Conservation (phyloP, 805 yeast species). For the Cyberlindnera bimundalis region DNA sequence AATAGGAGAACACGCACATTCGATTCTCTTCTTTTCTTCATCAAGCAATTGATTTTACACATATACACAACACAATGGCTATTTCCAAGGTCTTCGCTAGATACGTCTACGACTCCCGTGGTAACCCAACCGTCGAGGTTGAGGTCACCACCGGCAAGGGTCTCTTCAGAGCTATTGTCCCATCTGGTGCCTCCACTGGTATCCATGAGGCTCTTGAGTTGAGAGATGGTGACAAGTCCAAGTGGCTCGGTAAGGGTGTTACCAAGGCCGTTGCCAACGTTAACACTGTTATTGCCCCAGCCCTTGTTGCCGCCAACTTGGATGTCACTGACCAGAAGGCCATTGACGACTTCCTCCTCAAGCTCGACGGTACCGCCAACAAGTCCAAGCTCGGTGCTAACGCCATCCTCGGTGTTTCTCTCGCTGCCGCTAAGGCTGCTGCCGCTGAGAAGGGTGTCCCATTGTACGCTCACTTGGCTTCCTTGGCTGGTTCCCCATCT, state of each 20-base stretch:
- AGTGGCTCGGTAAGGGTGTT: slow-evolving; percentile 99
- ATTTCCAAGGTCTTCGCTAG: slow-evolving; percentile 87
- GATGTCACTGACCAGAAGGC: slow-evolving; percentile 85
- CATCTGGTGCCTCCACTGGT: slow-evolving; percentile 99
- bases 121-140: slow-evolving; percentile 99
- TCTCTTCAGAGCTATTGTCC: slow-evolving; percentile 94
- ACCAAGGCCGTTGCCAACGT: slow-evolving; percentile 95
- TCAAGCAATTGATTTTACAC: slow-evolving; percentile 7
- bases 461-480: slow-evolving; percentile 87
- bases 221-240: slow-evolving; percentile 96
- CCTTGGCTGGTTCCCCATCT: slow-evolving; percentile 63
- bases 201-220: slow-evolving; percentile 97
- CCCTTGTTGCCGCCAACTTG: slow-evolving; percentile 72
- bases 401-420: slow-evolving; percentile 96
- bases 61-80: slow-evolving; percentile 53
- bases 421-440: slow-evolving; percentile 96
- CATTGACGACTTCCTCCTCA: slow-evolving; percentile 79
- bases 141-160: slow-evolving; percentile 93
- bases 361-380: slow-evolving; percentile 96
- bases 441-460: slow-evolving; percentile 95
- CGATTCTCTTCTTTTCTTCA: not conserved
- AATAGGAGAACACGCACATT: no score
- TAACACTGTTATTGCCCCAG: slow-evolving; percentile 93
- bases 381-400: slow-evolving; percentile 97
- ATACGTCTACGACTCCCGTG: slow-evolving; percentile 98